Evolutionary conservation across 805 yeast genomes (phyloP), one percentile per base, ranked within the genome.

Genomic region (Kazachstania kunashirensis): DNA sequence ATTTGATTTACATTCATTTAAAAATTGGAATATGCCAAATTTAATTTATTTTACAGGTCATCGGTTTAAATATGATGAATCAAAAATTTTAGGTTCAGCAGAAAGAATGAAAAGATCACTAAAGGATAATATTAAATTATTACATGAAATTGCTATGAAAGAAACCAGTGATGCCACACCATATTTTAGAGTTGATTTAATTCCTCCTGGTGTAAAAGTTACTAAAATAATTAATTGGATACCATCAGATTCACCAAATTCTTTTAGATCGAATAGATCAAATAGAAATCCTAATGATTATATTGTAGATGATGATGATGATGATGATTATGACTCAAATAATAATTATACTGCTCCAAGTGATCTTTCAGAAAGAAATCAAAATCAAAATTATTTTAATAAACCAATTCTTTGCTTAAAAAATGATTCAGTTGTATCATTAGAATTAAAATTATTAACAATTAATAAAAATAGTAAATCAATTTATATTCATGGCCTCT

Each of bases 141-240:
- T 53, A n/a, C 43, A 46, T 11, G 44, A 43, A 18, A 39, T 48
- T 16, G 47, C 50, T 8, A 31, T 36, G 12, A 33, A 36, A 15
- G 49, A 50, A 35, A 50, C 52, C 2, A 40, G 34, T 12, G 55
- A 50, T 42, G 57, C 52, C 6, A 41, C 50, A 15, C 43, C 51
- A 1, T 53, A 49, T 35, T 40, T 47, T 26, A 47, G 56, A 32
- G 36, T 47, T 6, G 31, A 38, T 16, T 36, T 54, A 5, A 44
- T 54, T 17, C 59, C 58, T 2, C 37, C 42, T 7, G 50, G 53
- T 13, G 51, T 46, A 2, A 35, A 36, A 23, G 31, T 36, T 5
- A 39, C 50, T 4, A 45, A 39, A 31, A 34, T 54, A 6, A 24
- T 43, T 10, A 53, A 54, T 38, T 53, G 59, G 59, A 31, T 49